phyloP scores from a whole-genome alignment of 495 filamentous ascomycete species.

The Tuber melanosporum region DNA sequence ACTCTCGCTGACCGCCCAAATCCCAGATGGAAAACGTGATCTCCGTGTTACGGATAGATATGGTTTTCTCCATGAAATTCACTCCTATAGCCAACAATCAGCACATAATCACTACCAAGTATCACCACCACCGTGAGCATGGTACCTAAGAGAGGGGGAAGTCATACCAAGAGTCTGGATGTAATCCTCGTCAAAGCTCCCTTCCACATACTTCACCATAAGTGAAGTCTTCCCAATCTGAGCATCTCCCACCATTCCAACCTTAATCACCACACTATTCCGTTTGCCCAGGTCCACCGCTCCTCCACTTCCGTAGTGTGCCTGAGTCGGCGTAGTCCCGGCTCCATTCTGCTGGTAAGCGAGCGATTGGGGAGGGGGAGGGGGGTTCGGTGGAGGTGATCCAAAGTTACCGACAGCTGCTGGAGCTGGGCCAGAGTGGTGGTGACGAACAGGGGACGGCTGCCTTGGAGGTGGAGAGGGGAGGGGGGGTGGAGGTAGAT shows the following conservation, averaged over 20 bases:
- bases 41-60: conserved; percentile 98
- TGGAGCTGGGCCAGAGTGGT: conserved; percentile 21
- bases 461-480: conserved; percentile 23
- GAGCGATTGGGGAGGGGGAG: conserved; percentile 12
- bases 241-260: conserved; percentile 98
- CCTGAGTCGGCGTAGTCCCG: conserved; percentile 24
- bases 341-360: conserved; percentile 22
- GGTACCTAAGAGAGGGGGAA: conserved; percentile 13
- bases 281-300: conserved; percentile 44
- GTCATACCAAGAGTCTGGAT: conserved; percentile 84
- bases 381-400: conserved; percentile 21
- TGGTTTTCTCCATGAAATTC: conserved; percentile 99
- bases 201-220: conserved; percentile 99
- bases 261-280: conserved; percentile 95
- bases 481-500: conserved; percentile 2
- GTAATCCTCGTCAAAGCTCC: conserved; percentile 99
- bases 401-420: conserved; percentile 20
- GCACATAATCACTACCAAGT: conserved; percentile 11
- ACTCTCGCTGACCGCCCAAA: conserved; percentile 93
- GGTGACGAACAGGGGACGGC: conserved; percentile 19
- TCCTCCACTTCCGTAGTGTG: conserved; percentile 41
- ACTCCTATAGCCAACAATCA: conserved; percentile 52
- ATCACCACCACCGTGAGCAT: conserved; percentile 7
- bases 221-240: conserved; percentile 98
- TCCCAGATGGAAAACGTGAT: conserved; percentile 99